Conservation (phyloP, 2,329 filamentous ascomycete species). For the Pseudogymnoascus sp. region DNA sequence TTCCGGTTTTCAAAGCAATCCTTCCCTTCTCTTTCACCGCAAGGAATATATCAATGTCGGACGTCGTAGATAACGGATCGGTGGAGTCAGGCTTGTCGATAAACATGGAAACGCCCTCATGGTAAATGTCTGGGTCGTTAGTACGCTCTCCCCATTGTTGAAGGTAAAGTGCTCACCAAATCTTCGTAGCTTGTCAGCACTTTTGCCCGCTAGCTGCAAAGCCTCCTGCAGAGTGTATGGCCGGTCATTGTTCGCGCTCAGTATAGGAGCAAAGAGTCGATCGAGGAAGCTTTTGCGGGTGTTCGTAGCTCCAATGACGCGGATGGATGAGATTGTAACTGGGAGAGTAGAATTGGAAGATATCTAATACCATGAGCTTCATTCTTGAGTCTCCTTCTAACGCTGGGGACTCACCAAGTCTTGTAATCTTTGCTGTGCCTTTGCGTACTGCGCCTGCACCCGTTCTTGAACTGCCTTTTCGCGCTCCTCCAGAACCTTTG, state of each 20-base stretch:
- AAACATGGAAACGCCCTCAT: conserved; percentile 73
- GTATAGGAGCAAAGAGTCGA: conserved; percentile 68
- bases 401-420: conserved; percentile 51
- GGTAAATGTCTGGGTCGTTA: conserved; percentile 66
- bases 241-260: conserved; percentile 58
- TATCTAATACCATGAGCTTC: conserved; percentile 42
- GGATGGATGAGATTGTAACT: conserved; percentile 78
- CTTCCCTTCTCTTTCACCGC: conserved; percentile 72
- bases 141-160: not conserved
- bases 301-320: conserved; percentile 72
- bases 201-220: conserved; percentile 61
- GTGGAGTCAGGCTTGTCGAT: conserved; percentile 67
- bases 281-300: conserved; percentile 82
- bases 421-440: conserved; percentile 54
- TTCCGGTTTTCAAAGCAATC: conserved; percentile 86
- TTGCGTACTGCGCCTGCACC: conserved; percentile 21
- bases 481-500: conserved; percentile 50
- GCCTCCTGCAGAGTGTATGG: conserved; percentile 76
- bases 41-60: conserved; percentile 75
- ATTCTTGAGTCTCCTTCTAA: not conserved
- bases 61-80: conserved; percentile 62
- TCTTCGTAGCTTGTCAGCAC: conserved; percentile 66
- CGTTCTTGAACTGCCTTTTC: conserved; percentile 49
- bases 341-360: conserved; percentile 78
- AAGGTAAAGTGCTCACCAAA: conserved; percentile 55